Conservation (phyloP, 2,329 filamentous ascomycete species). For the Clarireedia monteithiana region DNA sequence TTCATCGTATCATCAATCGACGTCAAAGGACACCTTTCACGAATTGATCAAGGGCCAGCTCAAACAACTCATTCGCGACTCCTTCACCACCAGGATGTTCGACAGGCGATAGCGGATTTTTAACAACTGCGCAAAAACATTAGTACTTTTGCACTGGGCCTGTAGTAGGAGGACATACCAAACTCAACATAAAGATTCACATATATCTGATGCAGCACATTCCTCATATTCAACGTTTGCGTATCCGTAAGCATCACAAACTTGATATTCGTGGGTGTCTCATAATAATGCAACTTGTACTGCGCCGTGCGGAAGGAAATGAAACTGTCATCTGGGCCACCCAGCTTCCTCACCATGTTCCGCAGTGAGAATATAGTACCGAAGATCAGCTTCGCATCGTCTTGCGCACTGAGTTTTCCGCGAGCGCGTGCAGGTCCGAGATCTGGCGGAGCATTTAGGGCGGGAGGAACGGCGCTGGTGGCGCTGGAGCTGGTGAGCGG, state of each 20-base stretch:
- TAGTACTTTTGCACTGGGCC: not conserved
- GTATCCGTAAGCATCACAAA: conserved; percentile 96
- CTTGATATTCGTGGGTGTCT: conserved; percentile 91
- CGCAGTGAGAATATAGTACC: conserved; percentile 93
- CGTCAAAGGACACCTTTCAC: conserved; percentile 51
- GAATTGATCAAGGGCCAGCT: conserved; percentile 69
- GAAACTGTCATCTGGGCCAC: conserved; percentile 89
- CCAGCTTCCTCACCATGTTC: conserved; percentile 94
- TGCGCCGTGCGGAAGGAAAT: conserved; percentile 87
- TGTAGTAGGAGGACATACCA: conserved; percentile 43
- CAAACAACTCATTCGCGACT: conserved; percentile 65
- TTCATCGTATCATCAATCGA: not conserved
- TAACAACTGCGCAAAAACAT: conserved; percentile 46
- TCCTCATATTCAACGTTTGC: conserved; percentile 79
- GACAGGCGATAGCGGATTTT: conserved; percentile 61
- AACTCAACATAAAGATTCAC: conserved; percentile 98
- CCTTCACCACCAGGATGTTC: conserved; percentile 62
- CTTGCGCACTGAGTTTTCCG: conserved; percentile 42
- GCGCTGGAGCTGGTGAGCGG: conserved; percentile 41
- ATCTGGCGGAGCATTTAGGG: conserved; percentile 22
- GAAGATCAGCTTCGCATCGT: conserved; percentile 96
- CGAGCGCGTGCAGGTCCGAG: conserved; percentile 25
- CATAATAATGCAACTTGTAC: conserved; percentile 99
- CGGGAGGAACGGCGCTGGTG: conserved; percentile 32
- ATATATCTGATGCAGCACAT: conserved; percentile 95